Base-by-base conservation (phyloP, 1,284 basidiomycete genomes). In the Ganoderma lingzhi region DNA sequence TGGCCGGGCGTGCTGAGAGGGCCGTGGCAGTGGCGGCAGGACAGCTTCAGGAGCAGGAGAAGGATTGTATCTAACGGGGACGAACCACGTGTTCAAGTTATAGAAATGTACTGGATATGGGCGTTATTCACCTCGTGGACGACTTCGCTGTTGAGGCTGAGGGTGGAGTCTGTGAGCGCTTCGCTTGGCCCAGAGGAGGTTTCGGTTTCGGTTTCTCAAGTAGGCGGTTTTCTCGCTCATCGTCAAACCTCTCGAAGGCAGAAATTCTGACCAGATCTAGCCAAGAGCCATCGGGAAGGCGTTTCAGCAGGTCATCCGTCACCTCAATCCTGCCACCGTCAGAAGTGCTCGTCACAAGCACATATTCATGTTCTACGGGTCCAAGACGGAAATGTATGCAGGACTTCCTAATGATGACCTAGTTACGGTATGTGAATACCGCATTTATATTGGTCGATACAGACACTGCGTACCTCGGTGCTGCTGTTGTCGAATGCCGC, bases 251-350 rank as follows among this genome's bases (percentile, higher is more conserved):
- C 56, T 58, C 56, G 32, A 58, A 58, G 15, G 56, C 56, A 32
- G 56, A 58, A 9, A 58, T 39, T 37, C 56, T 58, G 17, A 58
- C 56, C 23, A 42, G 4, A 14, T 42, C 35, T 12, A 60, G 19
- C 35, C 37, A 28, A 5, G 59, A 60, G 9, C 59, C 39, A 28
- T 60, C 35, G 6, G 59, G 39, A 6, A 60, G 59, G n/a, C 59
- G 59, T 39, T 60, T 60, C 37, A 60, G 19, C 3, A 60, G 19
- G 39, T 60, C 59, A 12, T 60, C 59, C 15, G 59, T 60, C 37
- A 60, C 59, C 10, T 60, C 59, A 15, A 39, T 41, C 19, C 56
- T 35, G 37, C 39, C 59, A 28, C 35, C 37, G 12, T 42, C 59
- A 39, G 35, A 39, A 23, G 39, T 42, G 37, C n/a, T 60, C 8